Base-by-base conservation (phyloP, 2,329 filamentous ascomycete species). In the Anisogramma anomala region DNA sequence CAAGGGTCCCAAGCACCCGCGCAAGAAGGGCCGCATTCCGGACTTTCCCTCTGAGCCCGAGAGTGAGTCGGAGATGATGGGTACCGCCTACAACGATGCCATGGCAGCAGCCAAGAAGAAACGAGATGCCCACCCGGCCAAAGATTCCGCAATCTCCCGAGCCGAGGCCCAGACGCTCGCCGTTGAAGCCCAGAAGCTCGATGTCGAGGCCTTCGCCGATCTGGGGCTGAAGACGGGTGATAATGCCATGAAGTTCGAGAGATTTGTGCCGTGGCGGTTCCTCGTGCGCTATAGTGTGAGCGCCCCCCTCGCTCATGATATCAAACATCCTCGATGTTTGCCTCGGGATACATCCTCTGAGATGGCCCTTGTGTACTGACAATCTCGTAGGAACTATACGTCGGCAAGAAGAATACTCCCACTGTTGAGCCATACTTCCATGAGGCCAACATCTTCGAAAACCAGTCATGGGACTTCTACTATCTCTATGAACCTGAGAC, bases 381-480 rank as follows among this genome's bases (percentile, higher is more conserved):
- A 11, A 30, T 15, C 5, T 30, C 13, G 13, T 3, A 30, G 27
- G 67, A 72, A 47, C 66, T 60, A 41, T 84, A 72, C 54, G 71
- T 79, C 32, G 69, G 71, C 41, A 68, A 67, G 45, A 46, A 43
- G 44, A 82, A 74, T 52, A 60, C 52, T 47, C 69, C 58, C 53
- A 68, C 51, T 49, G 73, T 64, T 4, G 52, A 49, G 17, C 60
- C 63, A 0, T 70, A 73, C 57, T 85, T 84, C 50, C 65, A 72
- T 25, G 53, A 56, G 3, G 66, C 72, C 26, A 58, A 57, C 2
- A 70, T 84, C 36, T 66, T 82, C 48, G 74, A 72, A 51, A 60
- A 65, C 2, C 69, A 75, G 44, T 54, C 64, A 9, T 94, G 87
- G 87, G 78, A 89, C 48, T 63, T 94, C 41, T 86, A 80, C 58